Conservation (phyloP, 805 yeast species). For the Candida silvicultrix region DNA sequence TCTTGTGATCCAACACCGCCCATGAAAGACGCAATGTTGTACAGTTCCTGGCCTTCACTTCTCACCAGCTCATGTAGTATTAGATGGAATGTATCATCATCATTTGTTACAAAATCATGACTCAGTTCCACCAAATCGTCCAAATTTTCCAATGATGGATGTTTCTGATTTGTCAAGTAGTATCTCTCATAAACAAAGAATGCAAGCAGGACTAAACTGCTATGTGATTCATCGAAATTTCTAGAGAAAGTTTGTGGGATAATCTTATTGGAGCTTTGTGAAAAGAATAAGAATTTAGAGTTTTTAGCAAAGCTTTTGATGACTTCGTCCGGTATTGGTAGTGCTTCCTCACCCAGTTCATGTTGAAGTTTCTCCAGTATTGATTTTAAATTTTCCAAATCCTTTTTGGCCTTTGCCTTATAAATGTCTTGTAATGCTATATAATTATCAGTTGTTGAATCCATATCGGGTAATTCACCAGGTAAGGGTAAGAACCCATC, state of each 20-base stretch:
- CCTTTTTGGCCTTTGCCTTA: slow-evolving; percentile 44
- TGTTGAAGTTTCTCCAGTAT: slow-evolving; percentile 25
- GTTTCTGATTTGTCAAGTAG: neutral
- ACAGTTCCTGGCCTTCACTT: slow-evolving; percentile 37
- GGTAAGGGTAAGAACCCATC: slow-evolving; percentile 53
- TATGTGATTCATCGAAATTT: neutral
- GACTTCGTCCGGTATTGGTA: slow-evolving; percentile 22
- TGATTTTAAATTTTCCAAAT: slow-evolving; percentile 34
- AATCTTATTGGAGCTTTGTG: slow-evolving; percentile 1
- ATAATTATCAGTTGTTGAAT: slow-evolving; percentile 62
- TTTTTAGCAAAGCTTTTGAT: slow-evolving; percentile 56
- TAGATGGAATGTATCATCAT: slow-evolving; percentile 30
- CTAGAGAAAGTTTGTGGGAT: neutral
- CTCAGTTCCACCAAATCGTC: slow-evolving; percentile 1
- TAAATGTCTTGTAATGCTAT: slow-evolving; percentile 54
- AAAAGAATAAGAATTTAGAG: slow-evolving; percentile 34
- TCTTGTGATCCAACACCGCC: slow-evolving; percentile 92
- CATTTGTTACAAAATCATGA: neutral
- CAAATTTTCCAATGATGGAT: slow-evolving; percentile 6
- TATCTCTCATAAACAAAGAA: slow-evolving; percentile 11
- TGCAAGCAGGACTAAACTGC: slow-evolving; percentile 7
- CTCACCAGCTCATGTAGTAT: slow-evolving; percentile 35
- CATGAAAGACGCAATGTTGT: slow-evolving; percentile 57
- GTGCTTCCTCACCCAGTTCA: slow-evolving; percentile 15
- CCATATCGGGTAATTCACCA: slow-evolving; percentile 86